Evolutionary conservation across 257 asterid genomes (phyloP), one percentile per base, ranked within the genome.

Genomic region (Oldenlandia corymbosa): DNA sequence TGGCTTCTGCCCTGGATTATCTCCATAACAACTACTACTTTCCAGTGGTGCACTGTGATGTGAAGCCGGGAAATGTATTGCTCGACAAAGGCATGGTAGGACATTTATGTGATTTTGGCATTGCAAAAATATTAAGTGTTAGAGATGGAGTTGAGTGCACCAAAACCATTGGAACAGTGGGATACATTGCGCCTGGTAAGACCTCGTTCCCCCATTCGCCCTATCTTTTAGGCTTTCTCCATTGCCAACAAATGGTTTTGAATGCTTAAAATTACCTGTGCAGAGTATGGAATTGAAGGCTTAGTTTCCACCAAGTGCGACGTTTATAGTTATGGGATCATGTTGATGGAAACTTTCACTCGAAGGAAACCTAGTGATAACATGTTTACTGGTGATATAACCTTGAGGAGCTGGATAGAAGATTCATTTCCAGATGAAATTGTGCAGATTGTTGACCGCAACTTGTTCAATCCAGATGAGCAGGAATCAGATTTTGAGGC

Each of bases 111-210:
- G 54, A 41, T 28, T 65, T 65, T 27, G 55, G 70, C 13, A 54
- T 65, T 24, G 30, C 70, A 0, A 65, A 65, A 16, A 31, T 39
- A 10, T 8, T 53, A 39, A 23, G 45, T 4, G 41, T 5, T 18
- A 10, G 32, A 7, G 32, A 65, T 26, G 11, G 5, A n/a, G 27
- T 18, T 9, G 26, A 11, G 5, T 54, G 27, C 17, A 43, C 26
- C 16, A 60, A 5, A 26, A 60, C 53, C 16, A 21, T 51, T 7
- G 62, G 54, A 18, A 52, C 54, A 18, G 54, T 54, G 28, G 70
- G 70, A 23, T 54, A 42, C n/a, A 54, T 21, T 27, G 63, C 70
- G 28, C 63, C 63, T 10, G 63, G 70, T 54, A 5, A 64, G n/a
- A n/a, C n/a, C n/a, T n/a, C n/a, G n/a, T n/a, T n/a, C n/a, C n/a